Evolutionary conservation across 73 alveolate genomes (phyloP).

Genomic region (Halteria grandinella): DNA sequence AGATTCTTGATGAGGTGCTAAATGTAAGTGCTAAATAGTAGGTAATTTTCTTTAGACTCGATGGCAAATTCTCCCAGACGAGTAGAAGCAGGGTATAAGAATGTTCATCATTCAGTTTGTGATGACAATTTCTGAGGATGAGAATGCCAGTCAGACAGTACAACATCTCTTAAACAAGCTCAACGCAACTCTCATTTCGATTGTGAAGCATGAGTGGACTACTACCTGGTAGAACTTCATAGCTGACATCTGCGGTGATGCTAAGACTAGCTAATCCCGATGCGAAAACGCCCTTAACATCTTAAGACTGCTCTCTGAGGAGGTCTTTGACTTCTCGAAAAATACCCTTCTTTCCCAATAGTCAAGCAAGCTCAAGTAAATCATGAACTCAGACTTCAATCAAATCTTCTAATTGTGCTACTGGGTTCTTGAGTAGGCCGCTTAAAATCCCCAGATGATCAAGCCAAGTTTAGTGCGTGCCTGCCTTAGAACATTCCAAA

Average conservation of each 20-base stretch:
- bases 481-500: constrained; percentile 76
- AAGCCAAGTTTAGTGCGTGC: constrained; percentile 65
- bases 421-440: constrained; percentile 75
- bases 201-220: constrained; percentile 91
- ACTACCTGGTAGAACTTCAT: constrained; percentile 93
- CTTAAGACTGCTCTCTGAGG: constrained; percentile 91
- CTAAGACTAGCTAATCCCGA: constrained; percentile 78
- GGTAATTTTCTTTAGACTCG: constrained; percentile 61
- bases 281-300: constrained; percentile 95
- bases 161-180: constrained; percentile 83
- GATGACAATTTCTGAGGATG: constrained; percentile 68
- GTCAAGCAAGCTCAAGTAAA: constrained; percentile 81
- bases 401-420: constrained; percentile 88
- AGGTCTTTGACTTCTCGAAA: constrained; percentile 92
- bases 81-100: constrained; percentile 75
- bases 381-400: constrained; percentile 87
- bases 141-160: constrained; percentile 39
- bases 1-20: constrained; percentile 78
- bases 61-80: constrained; percentile 81
- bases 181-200: constrained; percentile 79
- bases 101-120: constrained; percentile 63
- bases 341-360: constrained; percentile 78
- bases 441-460: constrained; percentile 62
- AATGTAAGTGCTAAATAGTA: no score
- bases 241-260: constrained; percentile 92